A percentile compares a stretch with the other conserved stretches of the same genome.
Conservation (phyloP, 176 grass and related monocot species). For the Raddia guianensis region DNA sequence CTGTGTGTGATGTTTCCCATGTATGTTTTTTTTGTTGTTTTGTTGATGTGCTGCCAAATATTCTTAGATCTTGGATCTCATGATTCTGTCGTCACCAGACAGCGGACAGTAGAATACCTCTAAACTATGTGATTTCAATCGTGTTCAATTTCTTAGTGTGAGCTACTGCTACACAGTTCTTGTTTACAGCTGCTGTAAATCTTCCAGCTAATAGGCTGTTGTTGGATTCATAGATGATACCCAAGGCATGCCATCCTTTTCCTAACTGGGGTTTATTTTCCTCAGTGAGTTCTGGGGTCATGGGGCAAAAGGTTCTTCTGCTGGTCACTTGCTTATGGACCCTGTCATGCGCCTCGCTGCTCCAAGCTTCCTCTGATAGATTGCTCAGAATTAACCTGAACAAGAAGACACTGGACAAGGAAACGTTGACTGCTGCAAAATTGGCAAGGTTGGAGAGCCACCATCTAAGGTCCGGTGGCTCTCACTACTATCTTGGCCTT, state of each 20-base stretch:
- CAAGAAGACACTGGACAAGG: constrained; percentile 63
- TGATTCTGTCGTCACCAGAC: background rate
- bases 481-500: constrained; percentile 28
- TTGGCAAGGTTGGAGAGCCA: constrained; percentile 43
- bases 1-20: background rate
- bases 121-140: background rate
- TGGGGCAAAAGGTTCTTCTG: constrained; percentile 55
- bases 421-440: constrained; percentile 56
- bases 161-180: background rate
- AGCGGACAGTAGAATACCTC: background rate
- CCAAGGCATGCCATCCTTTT: background rate
- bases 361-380: constrained; percentile 57
- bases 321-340: constrained; percentile 57
- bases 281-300: constrained; percentile 31
- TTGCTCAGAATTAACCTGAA: constrained; percentile 67
- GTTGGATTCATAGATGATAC: background rate
- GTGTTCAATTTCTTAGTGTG: background rate
- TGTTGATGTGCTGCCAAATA: background rate
- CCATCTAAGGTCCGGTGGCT: constrained; percentile 25
- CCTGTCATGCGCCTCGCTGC: constrained; percentile 49
- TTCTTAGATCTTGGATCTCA: constrained; percentile 5
- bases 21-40: background rate
- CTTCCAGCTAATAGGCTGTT: background rate
- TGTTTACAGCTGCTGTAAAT: background rate
- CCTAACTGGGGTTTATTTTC: constrained; percentile 25